Base-by-base conservation (phyloP, 768 basidiomycete genomes). In the Pulveroboletus ravenelii region DNA sequence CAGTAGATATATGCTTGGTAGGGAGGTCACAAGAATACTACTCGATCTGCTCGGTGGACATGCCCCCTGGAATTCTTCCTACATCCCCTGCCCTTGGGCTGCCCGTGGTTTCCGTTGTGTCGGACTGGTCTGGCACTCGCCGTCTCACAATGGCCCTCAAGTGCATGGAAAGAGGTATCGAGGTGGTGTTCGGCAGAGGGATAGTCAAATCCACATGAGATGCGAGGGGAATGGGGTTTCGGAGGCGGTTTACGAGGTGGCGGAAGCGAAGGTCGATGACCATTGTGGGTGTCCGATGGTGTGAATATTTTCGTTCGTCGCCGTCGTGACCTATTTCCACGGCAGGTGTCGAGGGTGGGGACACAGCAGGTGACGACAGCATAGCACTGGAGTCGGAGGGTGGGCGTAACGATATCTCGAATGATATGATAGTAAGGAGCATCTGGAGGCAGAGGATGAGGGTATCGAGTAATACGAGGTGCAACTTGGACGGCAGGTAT, bases 361-460 rank as follows among this genome's bases (percentile, higher is more conserved):
- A 51, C 42, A 47, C 8, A 49, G 54, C 63, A 45, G 68, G 67
- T 41, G 64, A 55, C 30, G 51, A 52, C 18, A 62, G 55, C 54
- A 62, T 60, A 43, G 65, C 56, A 37, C 64, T 52, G 48, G 73
- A 59, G 61, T 83, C 79, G 50, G 59, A 72, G 62, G 59, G 76
- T 45, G 62, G 75, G 62, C 45, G 61, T 14, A 68, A 48, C 29
- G 63, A 81, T 65, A 73, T 64, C 62, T 89, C 88, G 67, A 84
- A 88, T 29, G 85, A 77, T 53, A 90, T 80, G 40, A 78, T 79
- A 7, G 79, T 76, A 68, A 86, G 80, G 48, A 87, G 57, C 51
- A 82, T 62, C 61, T 88, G 84, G n/a, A 89, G 73, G 53, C 74
- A 63, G 35, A 89, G 69, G 53, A 89, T 89, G 66, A 78, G 63